phyloP scores from a whole-genome alignment of 2,329 filamentous ascomycete genomes.

The Ophiocordyceps australis region DNA sequence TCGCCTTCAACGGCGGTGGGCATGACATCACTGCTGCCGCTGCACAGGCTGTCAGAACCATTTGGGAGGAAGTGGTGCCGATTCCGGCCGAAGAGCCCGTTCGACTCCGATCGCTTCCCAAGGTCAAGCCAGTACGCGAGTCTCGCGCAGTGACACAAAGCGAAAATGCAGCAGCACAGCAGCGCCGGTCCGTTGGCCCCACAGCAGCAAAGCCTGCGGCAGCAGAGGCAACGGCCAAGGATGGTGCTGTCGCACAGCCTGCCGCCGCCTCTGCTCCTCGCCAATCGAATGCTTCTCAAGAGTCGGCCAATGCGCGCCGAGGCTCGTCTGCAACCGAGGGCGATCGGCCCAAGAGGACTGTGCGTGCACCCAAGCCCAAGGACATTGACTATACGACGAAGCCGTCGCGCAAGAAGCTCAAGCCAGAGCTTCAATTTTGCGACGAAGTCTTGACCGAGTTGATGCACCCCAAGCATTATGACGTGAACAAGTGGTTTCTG shows the following conservation, averaged over 20 bases:
- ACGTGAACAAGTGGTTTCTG: slow-evolving; percentile 57
- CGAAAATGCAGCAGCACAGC: slow-evolving; percentile 10
- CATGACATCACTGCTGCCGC: slow-evolving; percentile 52
- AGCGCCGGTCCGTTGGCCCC: slow-evolving; percentile 12
- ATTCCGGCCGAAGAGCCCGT: slow-evolving; percentile 33
- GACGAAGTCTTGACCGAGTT: slow-evolving; percentile 66
- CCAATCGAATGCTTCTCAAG: no score
- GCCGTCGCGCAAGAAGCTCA: slow-evolving; percentile 68
- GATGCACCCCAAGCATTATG: slow-evolving; percentile 51
- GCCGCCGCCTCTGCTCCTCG: no score
- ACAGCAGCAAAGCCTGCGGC: slow-evolving; percentile 10
- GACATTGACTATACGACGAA: slow-evolving; percentile 75
- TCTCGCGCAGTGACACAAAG: slow-evolving; percentile 9
- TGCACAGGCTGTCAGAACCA: slow-evolving; percentile 34
- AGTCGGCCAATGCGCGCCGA: slow-evolving; percentile 22
- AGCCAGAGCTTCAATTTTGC: slow-evolving; percentile 79
- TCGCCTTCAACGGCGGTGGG: slow-evolving; percentile 63
- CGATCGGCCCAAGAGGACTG: slow-evolving; percentile 75
- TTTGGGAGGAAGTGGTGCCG: slow-evolving; percentile 25
- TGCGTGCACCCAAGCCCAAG: slow-evolving; percentile 77
- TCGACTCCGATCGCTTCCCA: slow-evolving; percentile 32
- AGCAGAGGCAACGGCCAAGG: slow-evolving; percentile 4
- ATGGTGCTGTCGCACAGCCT: slow-evolving; percentile 5
- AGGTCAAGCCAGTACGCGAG: slow-evolving; percentile 17
- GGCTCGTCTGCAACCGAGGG: slow-evolving; percentile 63